Base-by-base conservation (phyloP, 257 asterid species). In the Hygrophila difformis region DNA sequence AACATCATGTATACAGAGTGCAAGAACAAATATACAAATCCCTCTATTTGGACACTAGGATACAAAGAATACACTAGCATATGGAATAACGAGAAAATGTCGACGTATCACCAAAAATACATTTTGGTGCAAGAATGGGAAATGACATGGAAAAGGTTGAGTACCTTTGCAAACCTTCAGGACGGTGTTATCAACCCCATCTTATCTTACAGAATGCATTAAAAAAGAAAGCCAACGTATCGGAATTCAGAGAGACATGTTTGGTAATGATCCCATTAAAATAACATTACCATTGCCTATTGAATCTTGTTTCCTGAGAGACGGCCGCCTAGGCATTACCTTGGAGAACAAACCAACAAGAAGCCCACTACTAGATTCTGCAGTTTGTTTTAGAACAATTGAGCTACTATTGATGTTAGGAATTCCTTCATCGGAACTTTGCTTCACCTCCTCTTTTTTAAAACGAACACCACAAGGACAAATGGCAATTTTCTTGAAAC, bases 391-490 rank as follows among this genome's bases (percentile, higher is more conserved):
- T 20, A 39, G 24, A 51, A 70, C 48, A 50, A 43, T 65, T 53
- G 56, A 53, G 49, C 60, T 55, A 62, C 60, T 49, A 18, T 41
- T 42, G 7, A 28, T 35, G 9, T 49, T 60, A 22, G 5, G 74
- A 58, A 12, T 47, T 45, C 51, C 57, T 43, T 26, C 61, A 20
- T 19, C 39, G 16, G 66, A 22, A 37, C 52, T 71, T 56, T 59
- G 73, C 61, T 53, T 59, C 12, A 37, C 54, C 39, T 26, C 73
- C 26, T 61, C 67, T 28, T 51, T 61, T 55, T 66, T 72, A 19
- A 77, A 70, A 26, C 21, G 69, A 47, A 74, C 63, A 24, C 93
- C 92, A 57, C 98, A 89, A 39, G 88, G 72, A 67, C 98, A 89
- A 41, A 44, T 57, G 5, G 67, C 64, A 44, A 70, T 54, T 66